phyloP scores from a whole-genome alignment of 176 grass and related monocot genomes.

The Oryza nivara region DNA sequence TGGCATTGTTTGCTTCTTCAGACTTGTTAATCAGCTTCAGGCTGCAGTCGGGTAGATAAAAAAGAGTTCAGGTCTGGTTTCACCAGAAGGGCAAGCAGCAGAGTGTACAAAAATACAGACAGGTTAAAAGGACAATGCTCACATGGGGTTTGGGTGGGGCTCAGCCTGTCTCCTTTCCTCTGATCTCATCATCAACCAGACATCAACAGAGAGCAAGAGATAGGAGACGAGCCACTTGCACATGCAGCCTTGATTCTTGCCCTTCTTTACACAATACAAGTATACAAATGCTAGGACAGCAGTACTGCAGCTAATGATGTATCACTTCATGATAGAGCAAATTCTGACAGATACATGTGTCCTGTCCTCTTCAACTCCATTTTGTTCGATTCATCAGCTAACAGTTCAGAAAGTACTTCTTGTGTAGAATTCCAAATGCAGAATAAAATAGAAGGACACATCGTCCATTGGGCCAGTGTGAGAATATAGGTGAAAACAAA shows the following conservation, averaged over 20 bases:
- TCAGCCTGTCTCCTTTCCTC: conserved; percentile 20
- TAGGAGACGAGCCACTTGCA: conserved; percentile 32
- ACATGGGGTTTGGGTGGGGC: conserved; percentile 37
- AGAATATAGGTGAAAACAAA: neutral
- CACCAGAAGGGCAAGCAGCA: too few species aligned
- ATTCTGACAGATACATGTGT: conserved; percentile 7
- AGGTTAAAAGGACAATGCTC: conserved; percentile 24
- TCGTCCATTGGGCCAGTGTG: neutral
- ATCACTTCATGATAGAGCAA: conserved; percentile 1
- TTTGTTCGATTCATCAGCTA: conserved; percentile 13
- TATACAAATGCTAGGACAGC: conserved; percentile 19
- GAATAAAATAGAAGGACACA: neutral
- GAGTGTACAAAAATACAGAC: too few species aligned
- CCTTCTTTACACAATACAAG: conserved; percentile 4
- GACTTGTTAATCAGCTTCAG: conserved; percentile 5
- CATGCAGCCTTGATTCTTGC: conserved; percentile 31
- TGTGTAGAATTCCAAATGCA: neutral
- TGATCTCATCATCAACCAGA: conserved; percentile 23
- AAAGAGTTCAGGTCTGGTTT: conserved; percentile 5
- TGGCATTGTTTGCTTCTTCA: conserved; percentile 14
- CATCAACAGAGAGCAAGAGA: conserved; percentile 34
- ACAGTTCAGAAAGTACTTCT: neutral
- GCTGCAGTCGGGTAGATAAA: neutral
- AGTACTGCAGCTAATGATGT: neutral
- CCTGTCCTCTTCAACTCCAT: neutral